Percentiles rank a stretch among this genome's conserved stretches.
These are phyloP conservation scores for Geranium incanum DNA, from an alignment of 441 rosid species.

Conservation along the genomic window DNA sequence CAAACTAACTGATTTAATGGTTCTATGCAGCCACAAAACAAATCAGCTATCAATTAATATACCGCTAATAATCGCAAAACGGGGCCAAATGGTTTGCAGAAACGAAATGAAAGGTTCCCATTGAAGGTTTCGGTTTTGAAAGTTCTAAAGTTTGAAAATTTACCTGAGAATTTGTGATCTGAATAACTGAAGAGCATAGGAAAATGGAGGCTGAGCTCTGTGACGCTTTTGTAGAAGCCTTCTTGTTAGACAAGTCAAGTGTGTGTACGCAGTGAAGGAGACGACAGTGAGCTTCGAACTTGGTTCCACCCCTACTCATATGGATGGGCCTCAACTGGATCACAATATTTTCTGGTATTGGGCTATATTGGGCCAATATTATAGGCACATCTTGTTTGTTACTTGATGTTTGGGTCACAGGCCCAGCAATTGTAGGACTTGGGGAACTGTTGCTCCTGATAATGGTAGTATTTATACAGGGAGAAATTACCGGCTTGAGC, in stretches of 20 bases:
- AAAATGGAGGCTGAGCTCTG: not conserved
- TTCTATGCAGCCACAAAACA: not conserved
- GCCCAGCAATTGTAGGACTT: no score
- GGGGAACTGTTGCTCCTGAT: no score
- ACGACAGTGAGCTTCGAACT: not conserved
- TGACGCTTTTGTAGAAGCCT: conserved; percentile 11
- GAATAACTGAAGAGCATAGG: not conserved
- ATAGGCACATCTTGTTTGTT: no score
- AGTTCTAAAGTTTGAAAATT: not conserved
- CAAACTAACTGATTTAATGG: not conserved
- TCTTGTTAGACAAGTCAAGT: conserved; percentile 22
- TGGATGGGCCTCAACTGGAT: no score
- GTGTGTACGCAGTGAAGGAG: not conserved
- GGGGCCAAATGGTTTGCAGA: not conserved
- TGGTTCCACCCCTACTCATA: no score
- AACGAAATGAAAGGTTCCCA: not conserved
- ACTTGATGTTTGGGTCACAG: no score
- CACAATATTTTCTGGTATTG: no score
- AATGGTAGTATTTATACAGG: no score
- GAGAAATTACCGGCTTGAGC: no score
- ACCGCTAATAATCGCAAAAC: not conserved
- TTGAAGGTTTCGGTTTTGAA: not conserved
- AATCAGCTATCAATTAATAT: not conserved
- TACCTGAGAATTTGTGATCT: not conserved
- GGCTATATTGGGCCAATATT: no score